These are phyloP conservation scores for Boletus reticuloceps DNA, from an alignment of 768 basidiomycete species.

Conservation along the genomic window DNA sequence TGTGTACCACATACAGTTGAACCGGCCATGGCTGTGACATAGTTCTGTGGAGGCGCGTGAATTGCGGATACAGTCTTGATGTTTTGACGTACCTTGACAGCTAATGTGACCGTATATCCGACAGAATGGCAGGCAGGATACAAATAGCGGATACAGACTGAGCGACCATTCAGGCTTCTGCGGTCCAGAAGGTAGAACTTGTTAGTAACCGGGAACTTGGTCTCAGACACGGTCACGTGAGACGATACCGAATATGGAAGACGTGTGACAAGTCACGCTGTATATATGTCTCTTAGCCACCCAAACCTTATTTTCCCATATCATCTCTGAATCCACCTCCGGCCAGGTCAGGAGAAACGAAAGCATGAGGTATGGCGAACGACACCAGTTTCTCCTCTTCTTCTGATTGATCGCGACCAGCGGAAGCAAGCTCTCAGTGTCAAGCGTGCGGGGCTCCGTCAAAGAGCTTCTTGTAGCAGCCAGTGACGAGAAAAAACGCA, in stretches of 20 bases:
- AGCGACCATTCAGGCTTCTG: constrained; percentile 7
- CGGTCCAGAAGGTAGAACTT: background rate
- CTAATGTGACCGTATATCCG: too few relatives aligned
- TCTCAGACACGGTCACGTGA: constrained; percentile 26
- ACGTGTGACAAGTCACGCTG: constrained; percentile 32
- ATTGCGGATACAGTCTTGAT: background rate
- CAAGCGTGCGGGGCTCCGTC: constrained; percentile 99
- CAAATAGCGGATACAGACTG: background rate
- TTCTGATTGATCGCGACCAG: constrained; percentile 12
- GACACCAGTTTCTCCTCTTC: background rate
- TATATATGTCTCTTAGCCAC: constrained; percentile 34
- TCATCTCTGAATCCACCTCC: constrained; percentile 22
- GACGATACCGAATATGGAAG: background rate
- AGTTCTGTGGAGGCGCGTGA: constrained; percentile 11
- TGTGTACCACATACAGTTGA: constrained; percentile 18
- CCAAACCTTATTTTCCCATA: constrained; percentile 26
- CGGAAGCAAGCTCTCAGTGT: constrained; percentile 89
- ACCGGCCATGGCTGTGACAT: constrained; percentile 29
- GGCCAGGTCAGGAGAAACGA: constrained; percentile 17
- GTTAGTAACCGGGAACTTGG: background rate
- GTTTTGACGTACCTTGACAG: constrained; percentile 3
- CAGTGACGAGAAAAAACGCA: constrained; percentile 85
- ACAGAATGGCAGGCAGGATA: background rate
- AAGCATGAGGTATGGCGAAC: constrained; percentile 31
- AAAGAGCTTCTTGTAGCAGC: constrained; percentile 85